These are phyloP conservation scores for Parachaetomium inaequale DNA, from an alignment of 495 filamentous ascomycete genomes.

Conservation along the genomic window DNA sequence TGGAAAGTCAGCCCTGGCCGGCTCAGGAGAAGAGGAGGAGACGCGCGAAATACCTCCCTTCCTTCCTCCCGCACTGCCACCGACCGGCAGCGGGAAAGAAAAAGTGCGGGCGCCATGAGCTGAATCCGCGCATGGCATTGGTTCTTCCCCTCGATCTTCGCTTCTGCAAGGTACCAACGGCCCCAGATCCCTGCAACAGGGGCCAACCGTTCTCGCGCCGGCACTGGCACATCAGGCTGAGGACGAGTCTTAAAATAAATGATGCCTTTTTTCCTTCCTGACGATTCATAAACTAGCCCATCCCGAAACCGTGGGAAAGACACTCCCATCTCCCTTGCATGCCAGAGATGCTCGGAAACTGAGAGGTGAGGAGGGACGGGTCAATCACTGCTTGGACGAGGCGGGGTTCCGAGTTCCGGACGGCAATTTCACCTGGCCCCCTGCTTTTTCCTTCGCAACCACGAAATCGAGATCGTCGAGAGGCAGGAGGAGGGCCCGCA, in stretches of 20 bases:
- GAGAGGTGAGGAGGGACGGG: neutral
- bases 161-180: constrained; percentile 19
- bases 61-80: neutral
- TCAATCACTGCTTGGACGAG: neutral
- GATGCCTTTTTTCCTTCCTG: too few relatives aligned
- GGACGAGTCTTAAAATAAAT: too few relatives aligned
- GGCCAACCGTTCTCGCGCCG: neutral
- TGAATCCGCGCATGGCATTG: constrained; percentile 14
- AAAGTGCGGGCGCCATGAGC: constrained; percentile 13
- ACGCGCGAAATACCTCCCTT: neutral
- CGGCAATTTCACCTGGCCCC: constrained; percentile 8
- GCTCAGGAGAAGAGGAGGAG: neutral
- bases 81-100: neutral
- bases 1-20: constrained; percentile 12
- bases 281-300: too few relatives aligned
- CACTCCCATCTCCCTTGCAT: neutral
- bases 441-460: neutral
- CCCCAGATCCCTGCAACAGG: constrained; percentile 13
- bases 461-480: constrained; percentile 15
- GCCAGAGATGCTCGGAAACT: neutral
- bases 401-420: constrained; percentile 9
- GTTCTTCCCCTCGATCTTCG: constrained; percentile 1
- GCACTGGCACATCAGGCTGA: neutral
- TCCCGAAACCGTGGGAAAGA: too few relatives aligned
- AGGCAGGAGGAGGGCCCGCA: neutral